Base-by-base conservation (phyloP, 1,284 basidiomycete species). In the Apiotrichum sp. region DNA sequence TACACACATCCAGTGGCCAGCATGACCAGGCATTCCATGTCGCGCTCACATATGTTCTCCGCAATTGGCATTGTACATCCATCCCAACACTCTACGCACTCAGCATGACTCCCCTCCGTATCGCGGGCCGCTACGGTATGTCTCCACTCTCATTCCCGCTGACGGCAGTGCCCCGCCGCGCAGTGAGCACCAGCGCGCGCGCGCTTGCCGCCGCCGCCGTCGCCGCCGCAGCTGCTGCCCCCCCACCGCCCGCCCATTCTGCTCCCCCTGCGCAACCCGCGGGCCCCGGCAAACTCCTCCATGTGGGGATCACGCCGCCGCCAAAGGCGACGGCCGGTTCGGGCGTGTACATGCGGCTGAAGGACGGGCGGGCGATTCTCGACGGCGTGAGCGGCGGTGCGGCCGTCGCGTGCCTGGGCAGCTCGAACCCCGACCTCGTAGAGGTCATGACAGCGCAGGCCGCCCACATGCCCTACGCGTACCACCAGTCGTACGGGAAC, bases 391-490 rank as follows among this genome's bases (percentile, higher is more conserved):
- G 59, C 32, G 90, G 89, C 46, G 89, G 89, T 34, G 89, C 89
- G 11, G 88, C 90, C 10, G 89, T 93, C 40, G 74, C 84, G 6
- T 89, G 86, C 68, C 72, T 93, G 41, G 90, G 90, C 1, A 83
- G 83, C 61, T 83, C 81, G 10, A 84, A 92, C 71, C 85, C 84
- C 4, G 82, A 80, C 34, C 56, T 71, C 42, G 57, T 68, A 14
- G 41, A 57, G 31, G 60, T 60, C n/a, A 61, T 70, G 53, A 46
- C 56, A 9, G 42, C 57, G 22, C 68, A 70, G 50, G 62, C 60
- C 1, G 44, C 50, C 31, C 42, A 54, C 35, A 59, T 70, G 58
- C 59, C 61, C n/a, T 69, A 63, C 57, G 58, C 63, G 4, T 71
- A 69, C 56, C 64, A 67, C 44, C 58, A 60, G 51, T 40, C 57